Percentiles rank a stretch among this genome's conserved stretches.
Conservation (phyloP, 192 early-diverging fungal genomes). For the Gamsiella multidivaricata region DNA sequence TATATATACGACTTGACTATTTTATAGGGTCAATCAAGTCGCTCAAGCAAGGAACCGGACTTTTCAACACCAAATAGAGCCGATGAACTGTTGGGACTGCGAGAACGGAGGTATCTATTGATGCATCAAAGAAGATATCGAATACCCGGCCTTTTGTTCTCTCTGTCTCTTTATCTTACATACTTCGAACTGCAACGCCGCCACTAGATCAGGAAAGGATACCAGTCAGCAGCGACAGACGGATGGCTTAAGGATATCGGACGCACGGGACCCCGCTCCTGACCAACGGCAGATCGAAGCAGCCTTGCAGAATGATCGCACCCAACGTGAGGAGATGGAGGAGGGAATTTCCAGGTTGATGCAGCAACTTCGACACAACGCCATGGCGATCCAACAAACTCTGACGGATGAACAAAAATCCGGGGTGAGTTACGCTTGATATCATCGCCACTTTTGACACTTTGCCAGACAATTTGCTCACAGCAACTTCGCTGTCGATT, state of each 20-base stretch:
- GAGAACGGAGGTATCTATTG: slow-evolving; percentile 7
- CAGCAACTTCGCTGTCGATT: too few relatives aligned
- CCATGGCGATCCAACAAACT: slow-evolving; percentile 39
- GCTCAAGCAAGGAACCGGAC: too few relatives aligned
- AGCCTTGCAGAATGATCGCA: slow-evolving; percentile 45
- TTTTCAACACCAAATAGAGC: not conserved
- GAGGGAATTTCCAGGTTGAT: slow-evolving; percentile 30
- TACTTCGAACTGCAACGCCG: not conserved
- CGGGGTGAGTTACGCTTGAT: slow-evolving; percentile 14
- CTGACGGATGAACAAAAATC: slow-evolving; percentile 29
- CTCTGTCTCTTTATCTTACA: too few relatives aligned
- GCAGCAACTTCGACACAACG: slow-evolving; percentile 47
- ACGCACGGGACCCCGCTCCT: not conserved
- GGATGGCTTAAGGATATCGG: slow-evolving; percentile 1
- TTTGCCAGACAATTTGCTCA: not conserved
- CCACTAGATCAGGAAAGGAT: not conserved
- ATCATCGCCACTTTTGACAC: not conserved
- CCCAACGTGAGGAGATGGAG: slow-evolving; percentile 43
- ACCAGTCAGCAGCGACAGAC: not conserved
- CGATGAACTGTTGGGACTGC: slow-evolving; percentile 5
- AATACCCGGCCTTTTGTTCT: too few relatives aligned
- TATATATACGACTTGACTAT: too few relatives aligned
- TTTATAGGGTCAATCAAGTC: too few relatives aligned
- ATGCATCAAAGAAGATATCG: too few relatives aligned
- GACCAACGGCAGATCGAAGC: slow-evolving; percentile 40